Conservation (phyloP, 1,284 basidiomycete genomes). For the Cutaneotrichosporon dermatis region DNA sequence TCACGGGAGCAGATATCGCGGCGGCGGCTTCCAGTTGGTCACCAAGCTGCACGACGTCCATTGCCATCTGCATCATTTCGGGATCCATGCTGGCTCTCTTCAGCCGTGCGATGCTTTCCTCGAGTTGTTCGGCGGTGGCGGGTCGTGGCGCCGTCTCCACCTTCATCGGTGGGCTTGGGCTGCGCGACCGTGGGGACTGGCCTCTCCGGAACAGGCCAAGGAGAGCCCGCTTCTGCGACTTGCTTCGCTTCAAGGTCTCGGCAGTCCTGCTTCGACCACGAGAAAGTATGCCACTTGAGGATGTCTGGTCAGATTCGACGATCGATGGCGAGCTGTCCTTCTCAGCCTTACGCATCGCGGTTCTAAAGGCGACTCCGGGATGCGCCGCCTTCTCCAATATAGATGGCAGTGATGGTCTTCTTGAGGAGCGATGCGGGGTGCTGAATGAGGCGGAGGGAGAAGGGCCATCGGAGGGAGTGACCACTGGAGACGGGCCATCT, state of each 20-base stretch:
- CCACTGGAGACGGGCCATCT: no score
- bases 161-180: constrained; percentile 37
- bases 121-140: constrained; percentile 32
- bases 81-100: constrained; percentile 41
- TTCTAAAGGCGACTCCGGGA: constrained; percentile 36
- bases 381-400: constrained; percentile 48
- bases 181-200: constrained; percentile 28
- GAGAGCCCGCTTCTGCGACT: constrained; percentile 31
- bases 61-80: constrained; percentile 19
- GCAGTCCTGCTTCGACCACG: constrained; percentile 11
- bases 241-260: background rate
- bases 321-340: constrained; percentile 17
- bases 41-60: constrained; percentile 10
- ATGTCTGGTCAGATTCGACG: constrained; percentile 4
- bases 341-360: constrained; percentile 24
- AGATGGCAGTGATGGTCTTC: constrained; percentile 46
- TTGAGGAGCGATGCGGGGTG: constrained; percentile 21
- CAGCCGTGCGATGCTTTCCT: constrained; percentile 42
- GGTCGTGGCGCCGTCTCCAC: constrained; percentile 19
- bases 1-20: constrained; percentile 33
- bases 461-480: no score
- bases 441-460: background rate
- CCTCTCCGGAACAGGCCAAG: constrained; percentile 39
- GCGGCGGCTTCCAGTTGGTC: constrained; percentile 16
- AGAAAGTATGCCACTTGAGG: constrained; percentile 14